These are phyloP conservation scores for Rhizopus sp. DNA, from an alignment of 371 early-diverging fungal genomes.

Conservation along the genomic window DNA sequence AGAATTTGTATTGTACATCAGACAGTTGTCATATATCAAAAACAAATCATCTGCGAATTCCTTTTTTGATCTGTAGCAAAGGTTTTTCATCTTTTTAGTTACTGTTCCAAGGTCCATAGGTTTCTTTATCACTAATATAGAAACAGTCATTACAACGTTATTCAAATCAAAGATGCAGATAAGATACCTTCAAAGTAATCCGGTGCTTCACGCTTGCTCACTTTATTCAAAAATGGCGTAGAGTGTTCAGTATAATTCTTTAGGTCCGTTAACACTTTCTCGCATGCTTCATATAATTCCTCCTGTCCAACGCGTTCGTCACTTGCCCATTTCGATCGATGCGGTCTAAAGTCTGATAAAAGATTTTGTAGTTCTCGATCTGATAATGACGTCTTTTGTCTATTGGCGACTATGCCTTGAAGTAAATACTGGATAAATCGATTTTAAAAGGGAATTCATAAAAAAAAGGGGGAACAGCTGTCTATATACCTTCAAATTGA, in stretches of 20 bases:
- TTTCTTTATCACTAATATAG: slow-evolving; percentile 72
- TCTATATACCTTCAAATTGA: slow-evolving; percentile 57
- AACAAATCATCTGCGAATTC: slow-evolving; percentile 81
- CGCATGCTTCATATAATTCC: slow-evolving; percentile 87
- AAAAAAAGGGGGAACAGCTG: too few relatives aligned
- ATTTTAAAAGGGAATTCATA: too few relatives aligned
- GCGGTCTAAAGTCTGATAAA: slow-evolving; percentile 83
- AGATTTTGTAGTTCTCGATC: slow-evolving; percentile 77
- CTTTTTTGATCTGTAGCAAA: slow-evolving; percentile 73
- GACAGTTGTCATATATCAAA: slow-evolving; percentile 85
- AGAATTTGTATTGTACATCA: slow-evolving; percentile 78
- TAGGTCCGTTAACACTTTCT: slow-evolving; percentile 81
- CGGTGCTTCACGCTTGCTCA: slow-evolving; percentile 92
- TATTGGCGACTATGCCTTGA: slow-evolving; percentile 73
- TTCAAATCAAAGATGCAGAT: background rate
- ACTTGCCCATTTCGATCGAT: slow-evolving; percentile 90
- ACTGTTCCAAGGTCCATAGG: slow-evolving; percentile 96
- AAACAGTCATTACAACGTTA: background rate
- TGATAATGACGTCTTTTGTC: slow-evolving; percentile 63
- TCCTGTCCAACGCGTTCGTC: slow-evolving; percentile 91
- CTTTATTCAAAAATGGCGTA: slow-evolving; percentile 88
- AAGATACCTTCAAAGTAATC: slow-evolving; percentile 84
- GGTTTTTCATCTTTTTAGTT: slow-evolving; percentile 74
- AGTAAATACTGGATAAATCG: slow-evolving; percentile 60
- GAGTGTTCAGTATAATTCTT: slow-evolving; percentile 83